Base-by-base conservation (phyloP, 2,329 filamentous ascomycete genomes). In the Cadophora sp. region DNA sequence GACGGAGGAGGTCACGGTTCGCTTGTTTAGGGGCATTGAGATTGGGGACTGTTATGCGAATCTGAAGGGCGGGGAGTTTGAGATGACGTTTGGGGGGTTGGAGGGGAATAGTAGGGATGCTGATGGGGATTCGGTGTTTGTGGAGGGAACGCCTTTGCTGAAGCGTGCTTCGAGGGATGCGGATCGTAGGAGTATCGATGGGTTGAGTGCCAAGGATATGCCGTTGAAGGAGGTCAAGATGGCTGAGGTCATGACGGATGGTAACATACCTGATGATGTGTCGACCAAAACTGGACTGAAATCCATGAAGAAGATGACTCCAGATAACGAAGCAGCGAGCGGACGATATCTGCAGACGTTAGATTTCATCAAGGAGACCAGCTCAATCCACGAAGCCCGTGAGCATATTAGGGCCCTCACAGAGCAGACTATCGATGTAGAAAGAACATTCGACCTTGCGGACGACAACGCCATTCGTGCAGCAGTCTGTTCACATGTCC, bases 21-120 rank as follows among this genome's bases (percentile, higher is more conserved):
- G 76, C 1, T 75, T 87, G 0, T 84, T 86, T 69, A 76, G 84
- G 47, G 76, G 79, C 5, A 83, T 86, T 41, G 79, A 82, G n/a
- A 79, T 86, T 41, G 81, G 81, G 4, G 82, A 86, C 67, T 82
- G 85, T 13, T 86, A 82, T 71, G 82, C 80, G n/a, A 85, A 85
- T 71, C 73, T 85, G 58, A 86, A 86, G 72, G 83, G 83, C 24
- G 82, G 81, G n/a, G 76, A 82, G 68, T 77, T 73, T 66, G 83
- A 85, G 73, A 84, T 85, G 79, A 83, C 80, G 0, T 84, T 85
- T 71, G 80, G 78, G 8, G 74, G 76, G 3, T 65, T 81, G 20
- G 76, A 76, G 24, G 78, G 74, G 64, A 77, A 75, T 50, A 75
- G 73, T 3, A 73, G 76, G 48, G 78, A 81, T 67, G 74, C 74